Base-by-base conservation (phyloP, 345 rosid species). In the Barbarea vulgaris region DNA sequence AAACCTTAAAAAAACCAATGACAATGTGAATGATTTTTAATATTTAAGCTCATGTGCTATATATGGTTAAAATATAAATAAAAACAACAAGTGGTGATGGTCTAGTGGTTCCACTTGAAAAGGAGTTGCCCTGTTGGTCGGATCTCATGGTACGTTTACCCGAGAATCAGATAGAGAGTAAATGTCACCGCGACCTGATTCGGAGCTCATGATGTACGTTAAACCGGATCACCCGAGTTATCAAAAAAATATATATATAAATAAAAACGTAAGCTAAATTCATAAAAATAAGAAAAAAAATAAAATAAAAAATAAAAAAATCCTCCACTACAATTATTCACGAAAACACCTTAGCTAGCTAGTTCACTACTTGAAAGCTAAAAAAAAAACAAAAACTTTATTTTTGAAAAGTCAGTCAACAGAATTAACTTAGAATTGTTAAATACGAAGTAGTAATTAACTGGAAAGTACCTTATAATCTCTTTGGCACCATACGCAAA, bases 401-500 rank as follows among this genome's bases (percentile, higher is more conserved):
- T 18, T 47, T 47, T 3, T 3, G 3, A 18, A 47, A 18, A 18
- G 11, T 47, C 12, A 47, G 8, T 47, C 7, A 11, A 51, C 28
- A 51, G 15, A 22, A 21, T 22, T 21, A 22, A 51, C 28, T 51
- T 51, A 30, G 53, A 39, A 64, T 25, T 41, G 52, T 62, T 11
- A 53, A 39, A 39, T 12, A 39, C 1, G 4, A 31, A 17, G 39
- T 17, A n/a, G 28, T 27, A 27, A 27, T 36, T 33, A 50, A 50
- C 0, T 66, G 15, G 31, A 30, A 3, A 33, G 10, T 50, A 73
- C 77, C 77, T 6, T 12, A 52, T 64, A 22, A 4, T 1, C 39
- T 39, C 34, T 53, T 64, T n/a, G 12, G 44, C 47, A 21, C 71
- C 77, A 15, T 27, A 73, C 9, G 77, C 47, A 27, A 30, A 1